A percentile compares a stretch with the other conserved stretches of the same genome.
Conservation (phyloP, 2,329 filamentous ascomycete species). For the Lasiodiplodia hormozganensis region DNA sequence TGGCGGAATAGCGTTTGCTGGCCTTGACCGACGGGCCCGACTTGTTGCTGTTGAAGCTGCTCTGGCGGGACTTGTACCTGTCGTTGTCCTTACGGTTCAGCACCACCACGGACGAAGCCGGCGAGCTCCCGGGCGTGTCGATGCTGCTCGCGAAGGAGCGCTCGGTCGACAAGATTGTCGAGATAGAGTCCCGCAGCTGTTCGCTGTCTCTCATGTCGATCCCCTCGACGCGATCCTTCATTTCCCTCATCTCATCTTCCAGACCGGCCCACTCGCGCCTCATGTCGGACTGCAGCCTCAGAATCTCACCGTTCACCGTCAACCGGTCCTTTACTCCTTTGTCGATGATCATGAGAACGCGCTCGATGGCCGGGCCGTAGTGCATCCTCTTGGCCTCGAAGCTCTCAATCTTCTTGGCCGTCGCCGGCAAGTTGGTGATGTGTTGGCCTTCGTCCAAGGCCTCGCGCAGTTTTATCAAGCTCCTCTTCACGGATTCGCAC, state of each 20-base stretch:
- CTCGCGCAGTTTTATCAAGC: conserved; percentile 81
- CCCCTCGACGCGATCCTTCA: conserved; percentile 78
- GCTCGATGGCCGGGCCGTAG: conserved; percentile 90
- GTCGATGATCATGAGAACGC: conserved; percentile 90
- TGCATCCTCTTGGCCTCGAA: conserved; percentile 96
- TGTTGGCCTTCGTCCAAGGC: conserved; percentile 68
- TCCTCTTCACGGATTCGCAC: conserved; percentile 93
- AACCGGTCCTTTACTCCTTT: conserved; percentile 95
- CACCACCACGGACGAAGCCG: conserved; percentile 69
- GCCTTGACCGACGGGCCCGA: conserved; percentile 48
- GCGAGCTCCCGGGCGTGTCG: conserved; percentile 67
- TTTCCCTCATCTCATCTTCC: conserved; percentile 76
- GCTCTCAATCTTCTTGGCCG: conserved; percentile 85
- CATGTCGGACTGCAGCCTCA: conserved; percentile 85
- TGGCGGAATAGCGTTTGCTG: conserved; percentile 56
- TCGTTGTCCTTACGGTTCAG: conserved; percentile 60
- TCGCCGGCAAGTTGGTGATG: conserved; percentile 63
- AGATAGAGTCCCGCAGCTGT: conserved; percentile 89
- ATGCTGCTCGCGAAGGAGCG: conserved; percentile 73
- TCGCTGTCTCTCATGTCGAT: conserved; percentile 67
- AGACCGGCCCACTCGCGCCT: conserved; percentile 80
- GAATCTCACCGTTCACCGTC: conserved; percentile 94
- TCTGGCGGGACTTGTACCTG: conserved; percentile 54
- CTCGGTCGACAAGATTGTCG: conserved; percentile 87
- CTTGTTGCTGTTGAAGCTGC: conserved; percentile 53